A percentile compares a stretch with the other conserved stretches of the same genome.
Conservation (phyloP, 331 rosid genomes). For the Cydonia oblonga region DNA sequence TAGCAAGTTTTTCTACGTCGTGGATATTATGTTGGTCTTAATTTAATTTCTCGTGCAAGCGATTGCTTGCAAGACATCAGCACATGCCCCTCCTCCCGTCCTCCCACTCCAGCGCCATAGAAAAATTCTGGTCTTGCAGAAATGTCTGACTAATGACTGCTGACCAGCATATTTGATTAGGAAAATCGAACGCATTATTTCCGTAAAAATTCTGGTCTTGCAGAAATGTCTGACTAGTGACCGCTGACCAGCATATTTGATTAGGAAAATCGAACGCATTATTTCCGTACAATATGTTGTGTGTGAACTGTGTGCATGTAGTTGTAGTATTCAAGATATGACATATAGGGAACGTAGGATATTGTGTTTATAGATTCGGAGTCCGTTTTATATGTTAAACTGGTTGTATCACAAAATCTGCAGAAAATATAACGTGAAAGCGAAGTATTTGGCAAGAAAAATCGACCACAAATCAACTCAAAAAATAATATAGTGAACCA, state of each 20-base stretch:
- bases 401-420: conserved; percentile 3
- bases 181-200: background rate
- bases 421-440: conserved; percentile 29
- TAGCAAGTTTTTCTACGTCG: background rate
- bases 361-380: background rate
- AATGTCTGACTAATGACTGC: background rate
- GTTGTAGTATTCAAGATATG: background rate
- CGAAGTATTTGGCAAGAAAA: conserved; percentile 4
- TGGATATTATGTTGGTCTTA: conserved; percentile 4
- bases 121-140: background rate
- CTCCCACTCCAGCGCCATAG: background rate
- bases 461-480: background rate
- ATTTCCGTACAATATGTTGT: background rate
- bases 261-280: background rate
- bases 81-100: background rate
- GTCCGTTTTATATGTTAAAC: background rate
- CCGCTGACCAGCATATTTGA: background rate
- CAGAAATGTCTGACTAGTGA: background rate
- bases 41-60: background rate
- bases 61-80: background rate
- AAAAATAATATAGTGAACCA: background rate
- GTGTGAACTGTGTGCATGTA: background rate
- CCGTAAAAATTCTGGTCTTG: too few relatives aligned
- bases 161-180: background rate
- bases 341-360: conserved; percentile 4